Evolutionary conservation across 805 yeast species (phyloP), one percentile per base, ranked within the genome.

Genomic region (Yarrowia phangngaensis): DNA sequence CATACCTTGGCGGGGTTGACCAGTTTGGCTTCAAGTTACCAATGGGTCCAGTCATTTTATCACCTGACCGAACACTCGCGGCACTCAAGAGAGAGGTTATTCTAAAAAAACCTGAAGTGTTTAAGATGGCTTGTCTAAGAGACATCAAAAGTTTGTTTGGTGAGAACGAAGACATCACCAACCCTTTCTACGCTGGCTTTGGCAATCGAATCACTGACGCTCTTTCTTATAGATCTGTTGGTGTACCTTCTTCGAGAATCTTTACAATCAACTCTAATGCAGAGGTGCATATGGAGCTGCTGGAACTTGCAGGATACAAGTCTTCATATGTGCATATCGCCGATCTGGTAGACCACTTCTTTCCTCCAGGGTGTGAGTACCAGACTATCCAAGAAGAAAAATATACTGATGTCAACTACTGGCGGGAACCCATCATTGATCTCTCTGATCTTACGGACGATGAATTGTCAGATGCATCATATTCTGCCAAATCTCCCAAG

Each of bases 181-280:
- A 31, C 24, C 96, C 97, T 3, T 92, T 92, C 60, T 88, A 86
- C 64, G 98, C 98, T 11, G 98, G 98, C 0, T 92, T 92, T 64
- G 98, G 98, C 22, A 92, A 92, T 62, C 72, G 95, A 56, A 92
- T 92, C 53, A 92, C 98, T 2, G 98, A 92, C 67, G 97, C 97
- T 6, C 75, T 92, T 47, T 85, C 95, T 49, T 92, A 92, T 63
- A 73, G 97, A 58, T 83, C 88, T 8, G 97, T 92, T 6, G 88
- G 92, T 4, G 84, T 92, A 8, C 97, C 98, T 2, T 80, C 94
- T 14, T 90, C 96, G 29, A 72, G 95, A 54, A 89, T 92, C 30
- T 92, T 92, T 62, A 92, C 98, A 6, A 92, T 92, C 58, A 90
- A 92, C 60, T 89, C 97, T 1, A 87, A 85, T 54, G 96, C 97